Evolutionary conservation across 2,329 filamentous ascomycete species (phyloP).

Genomic region (Colletotrichum euphorbiae): DNA sequence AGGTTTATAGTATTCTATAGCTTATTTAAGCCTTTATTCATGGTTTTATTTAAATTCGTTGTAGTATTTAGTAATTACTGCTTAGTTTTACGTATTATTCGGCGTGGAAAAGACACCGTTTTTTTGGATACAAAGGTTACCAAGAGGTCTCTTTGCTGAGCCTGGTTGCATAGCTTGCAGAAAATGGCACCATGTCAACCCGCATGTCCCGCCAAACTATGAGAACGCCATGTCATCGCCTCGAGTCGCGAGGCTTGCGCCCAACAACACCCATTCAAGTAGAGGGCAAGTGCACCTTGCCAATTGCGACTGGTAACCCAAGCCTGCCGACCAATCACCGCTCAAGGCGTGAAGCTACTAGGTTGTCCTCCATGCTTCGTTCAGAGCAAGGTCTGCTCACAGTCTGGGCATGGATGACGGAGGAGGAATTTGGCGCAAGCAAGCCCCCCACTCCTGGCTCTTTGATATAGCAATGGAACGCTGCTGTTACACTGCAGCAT

Average conservation of each 20-base stretch:
- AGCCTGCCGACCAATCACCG: conserved; percentile 13
- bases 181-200: conserved; percentile 15
- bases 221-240: conserved; percentile 23
- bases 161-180: conserved; percentile 12
- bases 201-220: conserved; percentile 19
- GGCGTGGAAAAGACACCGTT: too few relatives aligned
- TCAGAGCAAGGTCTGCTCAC: conserved; percentile 17
- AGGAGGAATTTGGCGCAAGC: conserved; percentile 19
- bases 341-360: background rate
- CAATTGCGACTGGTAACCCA: conserved; percentile 20
- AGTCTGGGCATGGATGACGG: conserved; percentile 31
- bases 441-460: conserved; percentile 20
- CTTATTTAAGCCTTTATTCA: too few relatives aligned
- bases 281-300: conserved; percentile 17
- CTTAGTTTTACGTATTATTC: too few relatives aligned
- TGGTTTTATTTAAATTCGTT: too few relatives aligned
- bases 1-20: too few relatives aligned
- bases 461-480: conserved; percentile 2
- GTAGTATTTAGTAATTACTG: too few relatives aligned
- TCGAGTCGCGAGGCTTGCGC: conserved; percentile 26
- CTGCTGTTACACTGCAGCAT: conserved; percentile 32
- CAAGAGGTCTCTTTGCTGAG: conserved; percentile 9
- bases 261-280: conserved; percentile 6
- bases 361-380: conserved; percentile 23
- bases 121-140: too few relatives aligned